A percentile compares a stretch with the other conserved stretches of the same genome.
Conservation (phyloP, 2,329 filamentous ascomycete genomes). For the Cladosporium sp. region DNA sequence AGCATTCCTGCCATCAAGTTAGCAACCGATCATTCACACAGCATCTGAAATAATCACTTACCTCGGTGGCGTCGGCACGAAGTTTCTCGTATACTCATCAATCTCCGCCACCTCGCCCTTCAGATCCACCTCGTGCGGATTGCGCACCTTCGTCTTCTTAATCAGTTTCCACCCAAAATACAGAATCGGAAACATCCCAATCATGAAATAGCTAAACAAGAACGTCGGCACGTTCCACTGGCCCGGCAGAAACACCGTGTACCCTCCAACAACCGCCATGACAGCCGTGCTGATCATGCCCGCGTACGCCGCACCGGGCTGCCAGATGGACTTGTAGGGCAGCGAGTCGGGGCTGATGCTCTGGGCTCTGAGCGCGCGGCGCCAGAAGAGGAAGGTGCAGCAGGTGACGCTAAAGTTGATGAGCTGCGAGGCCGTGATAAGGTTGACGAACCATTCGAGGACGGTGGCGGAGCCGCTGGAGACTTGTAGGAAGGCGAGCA, state of each 20-base stretch:
- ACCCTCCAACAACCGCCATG: constrained; percentile 71
- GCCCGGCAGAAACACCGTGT: constrained; percentile 64
- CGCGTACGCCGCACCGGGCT: constrained; percentile 66
- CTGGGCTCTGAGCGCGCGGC: constrained; percentile 61
- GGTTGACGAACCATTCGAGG: constrained; percentile 62
- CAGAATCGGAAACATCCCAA: constrained; percentile 61
- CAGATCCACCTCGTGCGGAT: constrained; percentile 57
- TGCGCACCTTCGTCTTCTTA: constrained; percentile 55
- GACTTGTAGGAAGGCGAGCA: constrained; percentile 68
- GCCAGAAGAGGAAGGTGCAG: constrained; percentile 64
- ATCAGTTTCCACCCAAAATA: constrained; percentile 66
- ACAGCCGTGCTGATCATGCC: constrained; percentile 48
- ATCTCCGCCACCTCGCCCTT: constrained; percentile 57
- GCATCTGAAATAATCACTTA: constrained; percentile 5
- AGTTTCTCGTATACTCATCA: constrained; percentile 38
- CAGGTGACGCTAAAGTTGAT: constrained; percentile 66
- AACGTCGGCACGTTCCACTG: constrained; percentile 64
- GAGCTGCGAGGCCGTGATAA: constrained; percentile 66
- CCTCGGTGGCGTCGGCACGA: constrained; percentile 37
- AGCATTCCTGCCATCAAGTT: constrained; percentile 22
- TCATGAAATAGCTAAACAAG: constrained; percentile 67
- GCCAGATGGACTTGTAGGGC: constrained; percentile 60
- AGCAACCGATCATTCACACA: not conserved
- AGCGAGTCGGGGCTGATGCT: constrained; percentile 58
- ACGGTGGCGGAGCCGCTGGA: constrained; percentile 60